Conservation (phyloP, 768 basidiomycete genomes). For the Fistulinella prunicolor region DNA sequence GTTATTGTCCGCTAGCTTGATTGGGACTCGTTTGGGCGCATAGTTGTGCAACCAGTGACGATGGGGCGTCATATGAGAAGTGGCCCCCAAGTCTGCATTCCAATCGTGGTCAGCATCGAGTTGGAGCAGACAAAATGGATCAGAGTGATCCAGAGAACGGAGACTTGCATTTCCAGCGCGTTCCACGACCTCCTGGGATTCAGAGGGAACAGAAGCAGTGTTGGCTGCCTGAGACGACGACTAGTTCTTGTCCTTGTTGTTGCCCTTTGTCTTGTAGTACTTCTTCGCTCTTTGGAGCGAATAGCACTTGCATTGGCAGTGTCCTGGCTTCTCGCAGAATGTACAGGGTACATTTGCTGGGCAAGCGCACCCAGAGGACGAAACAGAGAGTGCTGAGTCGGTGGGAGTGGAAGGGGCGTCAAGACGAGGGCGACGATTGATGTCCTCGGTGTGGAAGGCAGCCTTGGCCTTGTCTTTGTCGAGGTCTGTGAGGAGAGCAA, state of each 20-base stretch:
- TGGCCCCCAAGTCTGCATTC: conserved; percentile 2
- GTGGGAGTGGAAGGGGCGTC: too few species aligned
- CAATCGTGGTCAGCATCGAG: not conserved
- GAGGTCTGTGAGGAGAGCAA: too few species aligned
- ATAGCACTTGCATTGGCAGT: not conserved
- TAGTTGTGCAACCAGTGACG: not conserved
- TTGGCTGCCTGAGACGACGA: not conserved
- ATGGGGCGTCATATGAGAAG: conserved; percentile 3
- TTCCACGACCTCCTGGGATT: not conserved
- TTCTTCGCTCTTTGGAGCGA: not conserved
- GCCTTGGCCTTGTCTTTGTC: too few species aligned
- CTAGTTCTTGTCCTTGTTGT: not conserved
- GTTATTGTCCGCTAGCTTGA: not conserved
- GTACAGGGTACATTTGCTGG: too few species aligned
- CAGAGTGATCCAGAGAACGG: not conserved
- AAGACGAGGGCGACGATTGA: too few species aligned
- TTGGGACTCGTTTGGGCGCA: not conserved
- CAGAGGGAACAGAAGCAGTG: not conserved
- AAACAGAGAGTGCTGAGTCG: too few species aligned
- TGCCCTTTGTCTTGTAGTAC: not conserved
- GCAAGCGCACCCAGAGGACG: too few species aligned
- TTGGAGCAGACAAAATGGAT: not conserved
- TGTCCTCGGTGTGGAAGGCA: too few species aligned
- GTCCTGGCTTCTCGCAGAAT: not conserved
- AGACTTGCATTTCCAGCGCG: conserved; percentile 1